Evolutionary conservation across 371 early-diverging fungal genomes (phyloP).

Genomic region (Parasitella parasitica): DNA sequence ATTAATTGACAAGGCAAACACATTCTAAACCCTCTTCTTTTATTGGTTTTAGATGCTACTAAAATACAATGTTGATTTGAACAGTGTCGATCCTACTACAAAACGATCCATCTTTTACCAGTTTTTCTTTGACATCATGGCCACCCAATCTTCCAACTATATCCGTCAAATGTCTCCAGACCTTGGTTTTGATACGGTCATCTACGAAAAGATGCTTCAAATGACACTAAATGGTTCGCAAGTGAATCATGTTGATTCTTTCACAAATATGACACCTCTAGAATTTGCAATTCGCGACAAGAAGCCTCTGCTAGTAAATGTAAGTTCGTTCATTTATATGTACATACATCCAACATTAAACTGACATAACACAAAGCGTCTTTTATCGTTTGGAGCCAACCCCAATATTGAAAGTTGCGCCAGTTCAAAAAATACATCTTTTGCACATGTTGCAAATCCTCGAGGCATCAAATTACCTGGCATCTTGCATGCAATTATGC

Average conservation of each 20-base stretch:
- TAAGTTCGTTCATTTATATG: neutral
- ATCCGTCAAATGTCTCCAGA: neutral
- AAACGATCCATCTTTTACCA: conserved; percentile 46
- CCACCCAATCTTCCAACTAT: neutral
- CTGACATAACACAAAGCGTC: conserved; percentile 17
- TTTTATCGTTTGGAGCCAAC: conserved; percentile 43
- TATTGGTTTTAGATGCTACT: conserved; percentile 26
- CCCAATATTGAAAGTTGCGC: conserved; percentile 37
- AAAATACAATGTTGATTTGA: conserved; percentile 35
- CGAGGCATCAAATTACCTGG: conserved; percentile 29
- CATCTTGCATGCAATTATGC: conserved; percentile 42
- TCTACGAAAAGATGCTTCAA: conserved; percentile 24
- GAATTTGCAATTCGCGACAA: conserved; percentile 47
- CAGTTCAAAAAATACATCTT: neutral
- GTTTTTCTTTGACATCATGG: conserved; percentile 25
- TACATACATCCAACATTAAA: neutral
- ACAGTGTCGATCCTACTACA: conserved; percentile 26
- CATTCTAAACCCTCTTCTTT: too few relatives aligned
- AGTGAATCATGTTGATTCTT: conserved; percentile 34
- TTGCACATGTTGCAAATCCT: neutral
- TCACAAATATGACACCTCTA: conserved; percentile 51
- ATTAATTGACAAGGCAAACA: neutral
- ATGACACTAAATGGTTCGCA: conserved; percentile 12
- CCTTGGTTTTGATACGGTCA: neutral
- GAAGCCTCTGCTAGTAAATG: conserved; percentile 22